phyloP scores from a whole-genome alignment of 805 yeast species.

The Kodamaea laetipori region DNA sequence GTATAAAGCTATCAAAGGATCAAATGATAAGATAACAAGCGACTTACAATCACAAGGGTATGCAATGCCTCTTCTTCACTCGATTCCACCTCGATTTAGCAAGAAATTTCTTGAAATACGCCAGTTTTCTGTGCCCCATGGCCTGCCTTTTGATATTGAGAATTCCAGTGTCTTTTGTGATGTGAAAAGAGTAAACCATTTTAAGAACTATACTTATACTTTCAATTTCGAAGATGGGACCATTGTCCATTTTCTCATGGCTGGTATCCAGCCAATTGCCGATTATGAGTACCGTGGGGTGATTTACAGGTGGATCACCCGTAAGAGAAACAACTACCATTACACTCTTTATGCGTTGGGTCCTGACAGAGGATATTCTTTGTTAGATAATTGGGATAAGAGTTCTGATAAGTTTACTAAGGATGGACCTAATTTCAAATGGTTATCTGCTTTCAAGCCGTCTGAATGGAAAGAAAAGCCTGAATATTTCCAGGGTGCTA shows the following conservation, averaged over 20 bases:
- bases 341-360: slow-evolving; percentile 11
- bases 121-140: not conserved
- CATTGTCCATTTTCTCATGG: too few species aligned
- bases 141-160: not conserved
- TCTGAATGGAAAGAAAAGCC: not conserved
- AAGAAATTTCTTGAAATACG: slow-evolving; percentile 4
- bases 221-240: not conserved
- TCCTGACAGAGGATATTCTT: slow-evolving; percentile 6
- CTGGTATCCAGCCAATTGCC: slow-evolving; percentile 11
- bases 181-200: not conserved
- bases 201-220: slow-evolving; percentile 3
- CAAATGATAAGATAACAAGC: not conserved
- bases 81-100: not conserved
- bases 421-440: not conserved
- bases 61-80: slow-evolving; percentile 9
- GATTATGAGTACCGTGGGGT: slow-evolving; percentile 13
- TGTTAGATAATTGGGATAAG: slow-evolving; percentile 14
- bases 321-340: not conserved
- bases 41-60: slow-evolving; percentile 9
- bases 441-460: not conserved
- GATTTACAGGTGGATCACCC: slow-evolving; percentile 13
- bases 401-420: slow-evolving; percentile 5
- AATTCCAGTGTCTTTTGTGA: slow-evolving; percentile 7
- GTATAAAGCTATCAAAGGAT: not conserved
- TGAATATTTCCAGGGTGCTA: slow-evolving; percentile 7